These are phyloP conservation scores for Dactylellina leptospora DNA, from an alignment of 2,329 filamentous ascomycete species.

Conservation along the genomic window DNA sequence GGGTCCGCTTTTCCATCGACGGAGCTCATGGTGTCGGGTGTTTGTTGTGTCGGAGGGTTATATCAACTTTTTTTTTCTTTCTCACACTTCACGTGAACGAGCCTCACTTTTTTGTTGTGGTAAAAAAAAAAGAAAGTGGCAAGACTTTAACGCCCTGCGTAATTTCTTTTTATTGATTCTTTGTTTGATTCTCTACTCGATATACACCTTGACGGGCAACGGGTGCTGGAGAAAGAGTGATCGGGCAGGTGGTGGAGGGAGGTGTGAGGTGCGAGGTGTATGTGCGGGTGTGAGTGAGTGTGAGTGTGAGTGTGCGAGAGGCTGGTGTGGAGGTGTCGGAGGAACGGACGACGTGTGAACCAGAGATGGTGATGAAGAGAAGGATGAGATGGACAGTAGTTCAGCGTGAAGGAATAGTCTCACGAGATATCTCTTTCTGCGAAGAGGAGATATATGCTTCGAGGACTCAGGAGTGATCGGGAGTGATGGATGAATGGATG, in stretches of 20 bases:
- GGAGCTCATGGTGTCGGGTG: slow-evolving; percentile 60
- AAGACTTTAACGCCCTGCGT: slow-evolving; percentile 30
- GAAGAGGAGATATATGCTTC: slow-evolving; percentile 20
- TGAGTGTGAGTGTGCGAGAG: slow-evolving; percentile 8
- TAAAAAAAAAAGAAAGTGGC: slow-evolving; percentile 28
- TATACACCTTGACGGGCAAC: slow-evolving; percentile 54
- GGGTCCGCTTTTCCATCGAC: slow-evolving; percentile 44
- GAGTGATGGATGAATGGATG: too few relatives aligned
- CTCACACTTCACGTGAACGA: slow-evolving; percentile 53
- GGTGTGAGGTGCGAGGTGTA: too few relatives aligned
- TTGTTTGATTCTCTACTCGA: slow-evolving; percentile 49
- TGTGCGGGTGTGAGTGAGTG: too few relatives aligned
- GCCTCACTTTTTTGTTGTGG: slow-evolving; percentile 24
- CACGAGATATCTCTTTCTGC: slow-evolving; percentile 29
- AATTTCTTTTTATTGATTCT: slow-evolving; percentile 34
- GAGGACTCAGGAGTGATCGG: slow-evolving; percentile 42
- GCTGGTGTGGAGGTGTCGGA: slow-evolving; percentile 36
- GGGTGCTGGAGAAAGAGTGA: slow-evolving; percentile 53
- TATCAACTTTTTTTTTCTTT: slow-evolving; percentile 15
- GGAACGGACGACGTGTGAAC: slow-evolving; percentile 35
- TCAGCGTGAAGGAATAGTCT: slow-evolving; percentile 31
- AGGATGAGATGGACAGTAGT: too few relatives aligned
- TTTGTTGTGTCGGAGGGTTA: too few relatives aligned
- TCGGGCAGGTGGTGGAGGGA: slow-evolving; percentile 22
- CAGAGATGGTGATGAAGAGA: slow-evolving; percentile 25